phyloP scores from a whole-genome alignment of 164 flowering plant species.

The Taxillus chinensis region DNA sequence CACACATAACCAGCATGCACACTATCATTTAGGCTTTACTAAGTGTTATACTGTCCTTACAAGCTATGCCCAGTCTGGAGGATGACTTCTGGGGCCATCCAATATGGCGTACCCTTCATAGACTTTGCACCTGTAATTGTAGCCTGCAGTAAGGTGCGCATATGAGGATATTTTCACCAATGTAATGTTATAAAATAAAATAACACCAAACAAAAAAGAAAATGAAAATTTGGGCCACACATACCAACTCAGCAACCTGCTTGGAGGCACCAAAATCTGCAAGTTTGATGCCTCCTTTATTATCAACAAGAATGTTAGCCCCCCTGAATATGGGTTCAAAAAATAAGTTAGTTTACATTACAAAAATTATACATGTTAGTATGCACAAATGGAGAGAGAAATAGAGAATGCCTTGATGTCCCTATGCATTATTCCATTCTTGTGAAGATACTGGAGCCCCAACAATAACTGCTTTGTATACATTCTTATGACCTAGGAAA shows the following conservation, averaged over 20 bases:
- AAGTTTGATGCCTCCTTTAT: slow-evolving; percentile 91
- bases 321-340: slow-evolving; percentile 45
- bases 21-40: no score
- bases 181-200: neutral
- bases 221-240: neutral
- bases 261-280: slow-evolving; percentile 99
- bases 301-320: slow-evolving; percentile 93
- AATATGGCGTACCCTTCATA: slow-evolving; percentile 98
- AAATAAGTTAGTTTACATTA: neutral
- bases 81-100: slow-evolving; percentile 99
- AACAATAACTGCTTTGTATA: slow-evolving; percentile 80
- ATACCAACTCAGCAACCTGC: slow-evolving; percentile 92
- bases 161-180: neutral
- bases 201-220: slow-evolving; percentile 3
- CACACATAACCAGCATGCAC: no score
- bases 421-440: slow-evolving; percentile 86
- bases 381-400: neutral
- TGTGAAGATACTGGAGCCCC: slow-evolving; percentile 89
- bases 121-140: slow-evolving; percentile 92
- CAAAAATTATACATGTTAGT: no score
- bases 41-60: slow-evolving; percentile 32
- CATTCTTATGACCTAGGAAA: slow-evolving; percentile 66
- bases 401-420: slow-evolving; percentile 70
- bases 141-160: slow-evolving; percentile 37
- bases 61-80: slow-evolving; percentile 94